Percentiles rank a stretch among this genome's conserved stretches.
phyloP scores from a whole-genome alignment of 225 moss, liverwort and hornwort genomes.

The Pseudoscleropodium purum region DNA sequence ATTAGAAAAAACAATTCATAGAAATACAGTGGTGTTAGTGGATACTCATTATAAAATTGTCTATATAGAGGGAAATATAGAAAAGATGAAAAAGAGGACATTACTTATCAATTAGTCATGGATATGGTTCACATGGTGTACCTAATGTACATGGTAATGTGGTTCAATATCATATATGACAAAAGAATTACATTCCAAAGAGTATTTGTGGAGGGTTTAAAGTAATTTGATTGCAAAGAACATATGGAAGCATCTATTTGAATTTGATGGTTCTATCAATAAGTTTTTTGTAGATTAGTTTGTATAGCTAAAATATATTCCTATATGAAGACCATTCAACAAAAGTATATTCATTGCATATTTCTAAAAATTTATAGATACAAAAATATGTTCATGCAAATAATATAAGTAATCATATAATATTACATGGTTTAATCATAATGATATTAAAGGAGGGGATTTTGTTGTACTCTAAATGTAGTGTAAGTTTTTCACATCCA shows the following conservation, averaged over 20 bases:
- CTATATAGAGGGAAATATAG: fast-evolving
- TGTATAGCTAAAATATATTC: neutral
- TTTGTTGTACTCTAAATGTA: neutral
- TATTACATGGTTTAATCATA: neutral
- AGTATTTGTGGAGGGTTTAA: too few relatives aligned
- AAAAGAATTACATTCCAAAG: too few relatives aligned
- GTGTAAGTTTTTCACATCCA: neutral
- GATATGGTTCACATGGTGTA: neutral
- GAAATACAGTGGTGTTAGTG: neutral
- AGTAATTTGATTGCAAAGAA: neutral
- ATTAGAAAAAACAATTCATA: neutral
- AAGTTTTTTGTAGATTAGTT: neutral
- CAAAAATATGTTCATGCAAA: neutral
- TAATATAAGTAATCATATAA: neutral
- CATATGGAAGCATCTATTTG: neutral
- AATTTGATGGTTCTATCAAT: neutral
- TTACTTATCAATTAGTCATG: neutral
- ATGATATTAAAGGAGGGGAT: neutral
- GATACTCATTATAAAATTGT: neutral
- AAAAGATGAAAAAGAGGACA: neutral
- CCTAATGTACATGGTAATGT: neutral
- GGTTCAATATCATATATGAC: neutral
- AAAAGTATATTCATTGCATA: neutral
- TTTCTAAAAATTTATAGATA: neutral
- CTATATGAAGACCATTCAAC: neutral